phyloP scores from a whole-genome alignment of 768 basidiomycete species.

The Rhodosporidiobolus sp. region DNA sequence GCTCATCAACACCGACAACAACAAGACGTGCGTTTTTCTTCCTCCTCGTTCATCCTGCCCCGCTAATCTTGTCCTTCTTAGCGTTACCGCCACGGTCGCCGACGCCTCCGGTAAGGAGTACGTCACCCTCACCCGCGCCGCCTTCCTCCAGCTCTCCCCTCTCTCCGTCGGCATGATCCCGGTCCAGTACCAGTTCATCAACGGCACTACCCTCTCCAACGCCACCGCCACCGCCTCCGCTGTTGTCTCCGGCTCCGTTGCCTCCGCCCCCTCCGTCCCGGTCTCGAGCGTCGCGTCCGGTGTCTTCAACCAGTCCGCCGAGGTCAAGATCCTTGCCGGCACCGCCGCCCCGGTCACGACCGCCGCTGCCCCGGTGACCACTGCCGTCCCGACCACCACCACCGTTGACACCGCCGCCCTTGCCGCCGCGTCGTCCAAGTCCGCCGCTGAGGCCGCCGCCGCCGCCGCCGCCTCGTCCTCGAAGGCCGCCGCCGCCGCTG shows the following conservation, averaged over 20 bases:
- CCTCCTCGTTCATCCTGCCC: not conserved
- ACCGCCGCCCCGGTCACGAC: not conserved
- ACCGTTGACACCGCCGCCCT: constrained; percentile 2
- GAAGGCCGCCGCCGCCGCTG: constrained; percentile 7
- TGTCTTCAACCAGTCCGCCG: constrained; percentile 2
- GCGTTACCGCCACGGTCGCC: constrained; percentile 20
- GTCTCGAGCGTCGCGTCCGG: not conserved
- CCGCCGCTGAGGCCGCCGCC: not conserved
- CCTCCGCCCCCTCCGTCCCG: not conserved
- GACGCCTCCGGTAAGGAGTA: constrained; percentile 29
- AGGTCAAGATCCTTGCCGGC: not conserved
- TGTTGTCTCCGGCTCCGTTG: not conserved
- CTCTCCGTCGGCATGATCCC: constrained; percentile 27
- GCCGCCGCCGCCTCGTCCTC: constrained; percentile 3
- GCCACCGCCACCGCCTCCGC: not conserved
- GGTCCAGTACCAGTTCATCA: constrained; percentile 20
- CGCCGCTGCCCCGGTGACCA: not conserved
- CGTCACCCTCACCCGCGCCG: constrained; percentile 29
- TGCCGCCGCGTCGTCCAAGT: not conserved
- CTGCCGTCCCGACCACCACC: no score
- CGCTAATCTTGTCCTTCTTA: not conserved
- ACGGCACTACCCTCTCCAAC: constrained; percentile 8
- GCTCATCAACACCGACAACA: constrained; percentile 24
- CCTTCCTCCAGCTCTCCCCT: constrained; percentile 24
- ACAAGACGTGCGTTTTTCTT: constrained; percentile 8